Base-by-base conservation (phyloP, 108 stramenopile species). In the Skeletonema grethae region DNA sequence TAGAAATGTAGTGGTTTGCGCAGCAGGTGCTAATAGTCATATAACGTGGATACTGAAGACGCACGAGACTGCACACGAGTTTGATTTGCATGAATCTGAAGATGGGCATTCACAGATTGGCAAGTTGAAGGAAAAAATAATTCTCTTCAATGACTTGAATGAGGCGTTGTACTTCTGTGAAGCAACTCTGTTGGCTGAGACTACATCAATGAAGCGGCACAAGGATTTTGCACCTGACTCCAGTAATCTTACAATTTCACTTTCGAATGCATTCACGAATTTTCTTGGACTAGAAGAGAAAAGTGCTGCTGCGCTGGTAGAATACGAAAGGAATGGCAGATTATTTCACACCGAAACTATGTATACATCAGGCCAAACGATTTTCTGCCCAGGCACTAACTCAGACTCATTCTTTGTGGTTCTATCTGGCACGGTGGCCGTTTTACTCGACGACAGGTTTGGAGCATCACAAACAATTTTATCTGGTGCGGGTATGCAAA, bases 41-140 rank as follows among this genome's bases (percentile, higher is more conserved):
- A 87, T 91, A n/a, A 86, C 90, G 31, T 95, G 94, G 94, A 87
- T 92, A 75, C 75, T 95, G 65, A 84, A 86, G 22, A 85, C 84
- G 10, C 94, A 95, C 72, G 87, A 87, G 34, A 88, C 85, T 67
- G 88, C 90, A 7, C 72, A 82, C 61, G 65, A 78, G 31, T 43
- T 76, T 12, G 77, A 75, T 4, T 71, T 72, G 45, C 91, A 95
- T 60, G 87, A 69, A 43, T 8, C 50, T 7, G 50, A 53, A 22
- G 22, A 53, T 22, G 50, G 50, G 16, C 50, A 53, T 66, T 82
- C 41, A 61, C 59, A 43, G 57, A 57, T 63, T 57, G 72, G 56
- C 34, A 41, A 9, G 7, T 41, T 5, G 68, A 70, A 43, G 22
- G 59, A 80, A 20, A 83, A 79, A 38, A 83, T 75, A 24, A 75